These are phyloP conservation scores for Claviceps sp. DNA, from an alignment of 2,329 filamentous ascomycete species.

Conservation along the genomic window DNA sequence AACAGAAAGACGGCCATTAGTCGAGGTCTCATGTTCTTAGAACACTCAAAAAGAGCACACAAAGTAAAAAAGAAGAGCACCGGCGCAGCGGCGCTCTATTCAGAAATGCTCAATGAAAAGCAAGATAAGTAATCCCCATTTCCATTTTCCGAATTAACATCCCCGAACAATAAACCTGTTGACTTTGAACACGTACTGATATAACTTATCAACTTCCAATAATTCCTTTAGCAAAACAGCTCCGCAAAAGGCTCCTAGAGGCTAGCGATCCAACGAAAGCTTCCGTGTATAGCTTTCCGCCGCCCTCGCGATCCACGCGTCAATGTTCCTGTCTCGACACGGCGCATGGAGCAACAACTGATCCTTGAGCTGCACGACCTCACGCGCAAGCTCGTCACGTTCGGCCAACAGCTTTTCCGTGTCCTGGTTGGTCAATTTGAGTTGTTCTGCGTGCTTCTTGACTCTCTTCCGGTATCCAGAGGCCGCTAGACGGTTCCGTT, in stretches of 20 bases:
- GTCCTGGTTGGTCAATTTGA: neutral
- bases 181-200: neutral
- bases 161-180: too few relatives aligned
- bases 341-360: constrained; percentile 1
- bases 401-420: neutral
- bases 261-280: neutral
- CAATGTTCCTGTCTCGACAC: constrained; percentile 2
- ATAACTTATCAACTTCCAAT: neutral
- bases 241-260: neutral
- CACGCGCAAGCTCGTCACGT: neutral
- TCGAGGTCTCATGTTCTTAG: too few relatives aligned
- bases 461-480: constrained; percentile 1
- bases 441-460: constrained; percentile 1
- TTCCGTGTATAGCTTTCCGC: neutral
- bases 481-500: constrained; percentile 4
- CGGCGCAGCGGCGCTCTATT: too few relatives aligned
- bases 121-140: too few relatives aligned
- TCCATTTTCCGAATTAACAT: too few relatives aligned
- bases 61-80: too few relatives aligned
- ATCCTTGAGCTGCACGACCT: constrained; percentile 3
- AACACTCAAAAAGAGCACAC: too few relatives aligned
- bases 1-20: too few relatives aligned
- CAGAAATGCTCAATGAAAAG: too few relatives aligned
- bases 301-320: constrained; percentile 1
- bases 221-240: neutral